Base-by-base conservation (phyloP, 2,329 filamentous ascomycete genomes). In the Raffaelea albimanens region DNA sequence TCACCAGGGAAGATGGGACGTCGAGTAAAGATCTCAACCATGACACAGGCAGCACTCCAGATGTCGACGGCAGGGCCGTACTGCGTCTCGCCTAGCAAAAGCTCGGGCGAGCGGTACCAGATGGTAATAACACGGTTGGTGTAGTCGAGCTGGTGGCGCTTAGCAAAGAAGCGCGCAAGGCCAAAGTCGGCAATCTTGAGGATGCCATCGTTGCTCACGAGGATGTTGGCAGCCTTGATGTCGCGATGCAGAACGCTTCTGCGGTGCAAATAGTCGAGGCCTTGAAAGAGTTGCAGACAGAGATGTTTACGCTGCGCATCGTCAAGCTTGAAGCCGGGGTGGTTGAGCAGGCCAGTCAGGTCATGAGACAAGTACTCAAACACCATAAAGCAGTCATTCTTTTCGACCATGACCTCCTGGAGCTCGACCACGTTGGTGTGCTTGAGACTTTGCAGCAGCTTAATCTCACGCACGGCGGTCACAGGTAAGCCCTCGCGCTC, bases 361-460 rank as follows among this genome's bases (percentile, higher is more conserved):
- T 98, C 93, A 63, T 98, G 93, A 2, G 93, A 91, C 29, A 97
- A 75, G 61, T 98, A 98, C 63, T 98, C 93, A 55, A 98, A 98
- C 3, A 98, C 93, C 93, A 98, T 98, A 67, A 95, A 98, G 64
- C 93, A 98, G 65, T 97, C 90, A 56, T 97, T 97, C 61, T 85
- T 87, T 67, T 98, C 93, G 2, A 98, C 93, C 93, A 98, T 98
- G 55, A 94, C 87, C 67, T 95, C 89, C 55, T 86, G 80, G 18
- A 95, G 69, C 38, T 82, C 81, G 49, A 95, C 87, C 44, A 95
- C 82, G 58, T 94, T 95, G 50, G 74, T 69, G 58, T 95, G 87
- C 53, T 83, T 82, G 20, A 95, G 72, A 3, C 86, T 90, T 60
- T 95, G 88, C n/a, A 95, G 72, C 21, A 95, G 71, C 63, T 94